A percentile compares a stretch with the other conserved stretches of the same genome.
phyloP scores from a whole-genome alignment of 805 yeast species.

The Torulaspora microellipsoides region DNA sequence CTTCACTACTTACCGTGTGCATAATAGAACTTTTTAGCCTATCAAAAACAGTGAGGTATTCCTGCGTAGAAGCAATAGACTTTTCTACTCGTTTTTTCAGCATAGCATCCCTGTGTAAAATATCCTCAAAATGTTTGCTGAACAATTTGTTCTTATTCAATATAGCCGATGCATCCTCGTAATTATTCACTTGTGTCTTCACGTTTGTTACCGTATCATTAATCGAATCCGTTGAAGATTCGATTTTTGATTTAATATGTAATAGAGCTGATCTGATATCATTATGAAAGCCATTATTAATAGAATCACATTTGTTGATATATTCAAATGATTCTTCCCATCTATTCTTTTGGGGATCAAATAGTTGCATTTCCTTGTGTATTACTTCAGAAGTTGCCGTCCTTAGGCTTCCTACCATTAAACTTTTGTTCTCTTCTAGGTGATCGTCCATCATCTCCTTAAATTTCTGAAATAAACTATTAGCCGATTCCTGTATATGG shows the following conservation, averaged over 20 bases:
- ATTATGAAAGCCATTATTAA: slow-evolving; percentile 24
- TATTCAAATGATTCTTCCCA: slow-evolving; percentile 32
- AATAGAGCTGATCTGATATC: slow-evolving; percentile 17
- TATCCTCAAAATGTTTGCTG: slow-evolving; percentile 17
- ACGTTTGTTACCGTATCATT: slow-evolving; percentile 17
- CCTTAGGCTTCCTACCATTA: slow-evolving; percentile 26
- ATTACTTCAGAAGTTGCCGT: slow-evolving; percentile 29
- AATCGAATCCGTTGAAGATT: slow-evolving; percentile 16
- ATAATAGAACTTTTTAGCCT: slow-evolving; percentile 7
- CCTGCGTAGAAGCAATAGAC: slow-evolving; percentile 7
- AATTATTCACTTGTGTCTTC: slow-evolving; percentile 16
- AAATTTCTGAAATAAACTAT: slow-evolving; percentile 19
- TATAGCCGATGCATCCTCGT: slow-evolving; percentile 11
- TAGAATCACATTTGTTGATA: slow-evolving; percentile 33
- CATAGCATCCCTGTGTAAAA: slow-evolving; percentile 16
- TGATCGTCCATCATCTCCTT: slow-evolving; percentile 23
- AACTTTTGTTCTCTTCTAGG: slow-evolving; percentile 22
- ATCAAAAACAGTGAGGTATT: slow-evolving; percentile 7
- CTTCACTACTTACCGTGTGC: slow-evolving; percentile 1
- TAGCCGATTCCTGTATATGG: slow-evolving; percentile 23
- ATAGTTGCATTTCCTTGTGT: slow-evolving; percentile 26
- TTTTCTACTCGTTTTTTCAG: slow-evolving; percentile 13
- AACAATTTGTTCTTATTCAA: slow-evolving; percentile 15
- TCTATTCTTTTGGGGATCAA: slow-evolving; percentile 28
- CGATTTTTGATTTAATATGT: slow-evolving; percentile 18